phyloP scores from a whole-genome alignment of 352 stramenopile genomes.

The Pythium aquatile region DNA sequence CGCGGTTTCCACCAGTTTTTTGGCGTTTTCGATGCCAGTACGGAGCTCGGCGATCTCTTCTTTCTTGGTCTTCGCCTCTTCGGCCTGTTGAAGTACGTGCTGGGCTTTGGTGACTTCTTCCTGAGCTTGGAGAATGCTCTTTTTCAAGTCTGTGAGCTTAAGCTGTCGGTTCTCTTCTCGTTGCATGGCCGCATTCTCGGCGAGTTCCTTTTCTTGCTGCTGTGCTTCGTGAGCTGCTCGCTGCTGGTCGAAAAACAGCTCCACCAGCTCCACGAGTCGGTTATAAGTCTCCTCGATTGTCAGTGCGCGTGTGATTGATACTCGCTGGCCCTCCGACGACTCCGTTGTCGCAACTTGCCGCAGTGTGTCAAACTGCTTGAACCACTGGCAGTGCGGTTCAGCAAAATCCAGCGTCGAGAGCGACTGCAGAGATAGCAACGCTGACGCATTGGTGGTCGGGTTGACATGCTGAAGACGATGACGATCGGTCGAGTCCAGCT shows the following conservation, averaged over 20 bases:
- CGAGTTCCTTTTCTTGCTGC: conserved; percentile 23
- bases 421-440: conserved; percentile 57
- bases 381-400: conserved; percentile 39
- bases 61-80: conserved; percentile 80
- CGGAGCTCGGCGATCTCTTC: conserved; percentile 62
- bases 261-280: conserved; percentile 35
- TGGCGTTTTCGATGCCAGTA: conserved; percentile 32
- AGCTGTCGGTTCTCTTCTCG: conserved; percentile 43
- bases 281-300: conserved; percentile 34
- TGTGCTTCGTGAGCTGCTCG: conserved; percentile 15
- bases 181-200: conserved; percentile 30
- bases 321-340: conserved; percentile 6
- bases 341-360: conserved; percentile 29
- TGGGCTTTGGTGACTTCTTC: conserved; percentile 36
- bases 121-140: conserved; percentile 37
- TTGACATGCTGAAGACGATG: conserved; percentile 59
- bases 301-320: conserved; percentile 17
- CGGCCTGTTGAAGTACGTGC: conserved; percentile 44
- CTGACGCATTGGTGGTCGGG: conserved; percentile 37
- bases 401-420: conserved; percentile 30
- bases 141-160: conserved; percentile 35
- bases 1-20: conserved; percentile 27
- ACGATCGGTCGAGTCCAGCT: conserved; percentile 43
- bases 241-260: conserved; percentile 30
- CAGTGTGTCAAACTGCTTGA: conserved; percentile 51